Conservation (phyloP, 305 asterid species). For the Solanum hybrid region DNA sequence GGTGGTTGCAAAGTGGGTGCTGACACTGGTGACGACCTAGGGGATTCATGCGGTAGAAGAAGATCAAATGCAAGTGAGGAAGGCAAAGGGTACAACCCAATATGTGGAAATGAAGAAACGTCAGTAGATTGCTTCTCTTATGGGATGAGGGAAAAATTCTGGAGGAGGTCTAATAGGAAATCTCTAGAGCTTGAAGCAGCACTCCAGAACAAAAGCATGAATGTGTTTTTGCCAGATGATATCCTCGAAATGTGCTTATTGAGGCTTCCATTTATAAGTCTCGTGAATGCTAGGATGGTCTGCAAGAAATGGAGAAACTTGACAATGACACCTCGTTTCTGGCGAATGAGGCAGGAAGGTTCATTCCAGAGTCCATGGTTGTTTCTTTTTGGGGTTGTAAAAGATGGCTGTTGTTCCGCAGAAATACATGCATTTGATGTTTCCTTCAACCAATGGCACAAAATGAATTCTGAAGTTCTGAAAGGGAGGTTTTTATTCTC, state of each 20-base stretch:
- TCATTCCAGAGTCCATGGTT: slow-evolving; percentile 64
- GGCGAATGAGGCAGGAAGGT: slow-evolving; percentile 71
- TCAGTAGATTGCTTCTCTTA: slow-evolving; percentile 62
- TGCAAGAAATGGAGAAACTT: slow-evolving; percentile 88
- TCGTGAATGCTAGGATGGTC: slow-evolving; percentile 80
- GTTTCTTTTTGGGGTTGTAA: slow-evolving; percentile 74
- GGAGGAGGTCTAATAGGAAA: slow-evolving; percentile 47
- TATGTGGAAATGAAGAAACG: slow-evolving; percentile 47
- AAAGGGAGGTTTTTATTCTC: slow-evolving; percentile 76
- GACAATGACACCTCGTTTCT: slow-evolving; percentile 50
- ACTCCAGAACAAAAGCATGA: slow-evolving; percentile 35
- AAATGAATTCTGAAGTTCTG: slow-evolving; percentile 51
- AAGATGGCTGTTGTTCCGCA: slow-evolving; percentile 73
- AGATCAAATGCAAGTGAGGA: slow-evolving; percentile 65
- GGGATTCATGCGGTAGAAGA: slow-evolving; percentile 45
- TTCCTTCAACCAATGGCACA: slow-evolving; percentile 65
- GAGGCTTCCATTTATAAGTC: slow-evolving; percentile 62
- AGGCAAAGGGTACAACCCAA: slow-evolving; percentile 34
- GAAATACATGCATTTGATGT: slow-evolving; percentile 82
- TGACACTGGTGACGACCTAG: slow-evolving; percentile 56
- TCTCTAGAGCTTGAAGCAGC: slow-evolving; percentile 23
- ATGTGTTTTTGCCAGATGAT: slow-evolving; percentile 69
- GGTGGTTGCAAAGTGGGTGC: slow-evolving; percentile 95
- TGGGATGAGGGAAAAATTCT: slow-evolving; percentile 60
- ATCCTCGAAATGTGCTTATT: slow-evolving; percentile 81